Evolutionary conservation across 139 green algal species (phyloP), one percentile per base, ranked within the genome.

Genomic region (Chlamydomonas applanata): DNA sequence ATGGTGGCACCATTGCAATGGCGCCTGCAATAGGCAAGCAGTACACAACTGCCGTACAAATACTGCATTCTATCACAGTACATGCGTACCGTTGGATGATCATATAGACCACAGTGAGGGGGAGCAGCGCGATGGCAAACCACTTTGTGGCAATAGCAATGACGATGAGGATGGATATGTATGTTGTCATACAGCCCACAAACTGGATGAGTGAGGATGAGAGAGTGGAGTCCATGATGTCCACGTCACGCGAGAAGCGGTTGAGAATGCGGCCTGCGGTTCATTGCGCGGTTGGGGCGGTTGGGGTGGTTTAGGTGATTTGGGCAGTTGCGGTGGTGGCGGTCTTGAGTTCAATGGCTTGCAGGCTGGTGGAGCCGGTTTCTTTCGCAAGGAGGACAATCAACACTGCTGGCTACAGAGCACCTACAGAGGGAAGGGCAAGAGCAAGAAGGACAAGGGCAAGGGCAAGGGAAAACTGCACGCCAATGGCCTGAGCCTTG

Each of bases 241-340:
- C 90, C 3, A 85, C 90, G 70, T 97, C 93, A 49, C 88, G 85
- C 78, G 72, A 89, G 85, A 98, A 98, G 34, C 93, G 82, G 74
- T 98, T 98, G 34, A 98, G 85, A 59, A 98, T 90, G 71, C 93
- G 92, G 34, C 93, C 93, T 80, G 61, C 53, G 71, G 24, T 25
- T 44, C 4, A 24, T 61, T 7, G 40, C 7, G 40, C 11, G 40
- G 40, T 49, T 7, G 40, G n/a, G n/a, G n/a, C n/a, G n/a, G n/a
- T n/a, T n/a, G n/a, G n/a, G n/a, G n/a, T n/a, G n/a, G 56, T 25
- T 32, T 25, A 64, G 56, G 56, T 20, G 7, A 64, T 64, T 14
- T 66, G 25, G 59, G 59, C 29, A 44, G 20, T 9, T n/a, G n/a
- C n/a, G n/a, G n/a, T n/a, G n/a, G n/a, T n/a, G n/a, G n/a, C n/a